Evolutionary conservation across 768 basidiomycete genomes (phyloP), one percentile per base, ranked within the genome.

Genomic region (Boletus reticuloceps): DNA sequence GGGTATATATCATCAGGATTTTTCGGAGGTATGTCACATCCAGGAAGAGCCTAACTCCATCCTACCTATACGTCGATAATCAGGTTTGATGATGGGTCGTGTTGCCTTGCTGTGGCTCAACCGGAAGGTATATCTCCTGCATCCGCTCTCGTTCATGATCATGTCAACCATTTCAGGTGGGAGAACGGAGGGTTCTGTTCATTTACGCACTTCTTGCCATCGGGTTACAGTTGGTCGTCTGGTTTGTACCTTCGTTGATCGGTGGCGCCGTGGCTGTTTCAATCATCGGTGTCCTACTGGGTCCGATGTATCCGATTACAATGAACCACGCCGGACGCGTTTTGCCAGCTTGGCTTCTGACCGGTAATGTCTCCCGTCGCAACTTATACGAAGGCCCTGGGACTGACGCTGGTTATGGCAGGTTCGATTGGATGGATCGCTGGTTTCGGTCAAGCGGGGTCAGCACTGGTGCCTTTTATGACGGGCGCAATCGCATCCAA

Each of bases 251-350:
- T 1, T 76, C 74, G 6, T 67, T 88, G 42, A 68, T 83, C 27
- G 80, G 77, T 19, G 77, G 76, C 40, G 85, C 81, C 0, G 70
- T 86, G 7, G 75, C 79, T 13, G 77, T 90, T 45, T 72, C 82
- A 3, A 67, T 87, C 37, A 70, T 84, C 39, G 86, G 86, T 41
- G 50, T 83, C 16, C 56, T 82, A 14, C 61, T 85, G 37, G 83
- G 82, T 22, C 78, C 78, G 1, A 75, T 79, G 72, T 81, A 77
- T 54, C 80, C 79, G 3, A 77, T 82, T 53, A 77, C 82, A 10
- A 84, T 93, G 82, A 89, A 87, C 64, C 81, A 88, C 42, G 74
- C 85, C 1, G 79, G 83, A 7, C 77, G 82, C 2, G 76, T 91
- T 50, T 69, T 94, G 10, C 92, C 91, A 7, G 77, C 77, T 9